Evolutionary conservation across 139 green algal genomes (phyloP), one percentile per base, ranked within the genome.

Genomic region (Micromonas commoda): DNA sequence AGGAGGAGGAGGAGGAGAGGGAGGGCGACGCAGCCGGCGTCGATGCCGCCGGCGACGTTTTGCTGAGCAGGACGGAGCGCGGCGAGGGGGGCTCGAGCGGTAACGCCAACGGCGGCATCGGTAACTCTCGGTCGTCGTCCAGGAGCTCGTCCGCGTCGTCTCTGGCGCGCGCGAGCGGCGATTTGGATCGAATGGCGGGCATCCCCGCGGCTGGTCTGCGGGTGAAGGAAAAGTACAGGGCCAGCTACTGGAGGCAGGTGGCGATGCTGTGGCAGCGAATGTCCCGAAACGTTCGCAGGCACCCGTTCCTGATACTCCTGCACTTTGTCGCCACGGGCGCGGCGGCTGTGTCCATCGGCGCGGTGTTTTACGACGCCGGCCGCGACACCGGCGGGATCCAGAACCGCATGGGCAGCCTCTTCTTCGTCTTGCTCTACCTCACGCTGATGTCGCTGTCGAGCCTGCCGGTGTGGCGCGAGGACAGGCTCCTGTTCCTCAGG

Each of bases 391-490:
- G 86, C 23, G 78, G 78, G 19, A 79, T 83, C 26, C 78, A 83
- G 37, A 79, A 83, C 64, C 78, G 78, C 37, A 68, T 83, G 37
- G 78, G 78, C 16, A 82, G 86, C 57, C 81, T 91, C 23, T 91
- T 91, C 86, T 91, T 91, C 86, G 85, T 90, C 64, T 80, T 91
- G 28, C 84, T 93, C 20, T 93, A 89, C 82, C 82, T 91, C 3
- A 80, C 80, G 26, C 83, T 90, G 53, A 91, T 93, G 86, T 81
- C 77, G 35, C 83, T 93, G 61, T 86, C 80, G 69, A 91, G 85
- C 21, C 85, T 93, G 60, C 88, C 89, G 2, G 82, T 93, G 28
- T 93, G 89, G 89, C 39, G 70, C 24, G 85, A 91, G 71, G 88
- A 93, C 68, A 77, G 81, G 53, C 82, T 91, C 74, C 85, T 92